Evolutionary conservation across 2,329 filamentous ascomycete species (phyloP), one percentile per base, ranked within the genome.

Genomic region (Aspergillus udagawae): DNA sequence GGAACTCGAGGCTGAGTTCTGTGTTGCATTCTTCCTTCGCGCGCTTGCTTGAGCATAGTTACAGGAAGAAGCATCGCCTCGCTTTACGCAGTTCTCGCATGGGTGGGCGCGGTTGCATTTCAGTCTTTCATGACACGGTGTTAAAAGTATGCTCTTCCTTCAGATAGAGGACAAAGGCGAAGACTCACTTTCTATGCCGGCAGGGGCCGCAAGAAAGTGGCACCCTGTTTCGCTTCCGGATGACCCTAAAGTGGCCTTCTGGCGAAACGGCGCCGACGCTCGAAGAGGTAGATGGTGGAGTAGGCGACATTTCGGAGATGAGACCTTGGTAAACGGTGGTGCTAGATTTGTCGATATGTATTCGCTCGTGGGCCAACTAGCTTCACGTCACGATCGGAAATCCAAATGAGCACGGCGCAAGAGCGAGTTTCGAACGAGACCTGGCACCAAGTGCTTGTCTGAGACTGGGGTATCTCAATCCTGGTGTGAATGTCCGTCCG

Each of bases 51-150:
- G 78, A 49, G 91, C 92, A 79, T 97, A 97, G 63, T 88, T 89
- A 78, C 93, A 97, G 56, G 90, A 89, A 55, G 83, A 77, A 14
- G 88, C 87, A 74, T 92, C 90, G 63, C 86, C 90, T 67, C 92
- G 88, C 78, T 95, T 96, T 58, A 91, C 86, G 75, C 93, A 97
- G 72, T 97, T 97, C 77, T 94, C 91, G 77, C 92, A 97, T 55
- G 93, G 93, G 63, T 92, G 86, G 61, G 85, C 86, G 69, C 94
- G 87, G 75, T 97, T 96, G 79, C 93, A 97, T 84, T 97, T 97
- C 75, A 94, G 84, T 68, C 82, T 35, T 35, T 86, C 57, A 65
- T 62, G 67, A 63, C 66, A 59, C 51, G 41, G 49, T 17, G 55
- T 57, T 47, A 61, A 42, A 42, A 32, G 38, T 6, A 28, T 20